phyloP scores from a whole-genome alignment of 169 alveolate genomes.

The Plasmodium blacklocki region DNA sequence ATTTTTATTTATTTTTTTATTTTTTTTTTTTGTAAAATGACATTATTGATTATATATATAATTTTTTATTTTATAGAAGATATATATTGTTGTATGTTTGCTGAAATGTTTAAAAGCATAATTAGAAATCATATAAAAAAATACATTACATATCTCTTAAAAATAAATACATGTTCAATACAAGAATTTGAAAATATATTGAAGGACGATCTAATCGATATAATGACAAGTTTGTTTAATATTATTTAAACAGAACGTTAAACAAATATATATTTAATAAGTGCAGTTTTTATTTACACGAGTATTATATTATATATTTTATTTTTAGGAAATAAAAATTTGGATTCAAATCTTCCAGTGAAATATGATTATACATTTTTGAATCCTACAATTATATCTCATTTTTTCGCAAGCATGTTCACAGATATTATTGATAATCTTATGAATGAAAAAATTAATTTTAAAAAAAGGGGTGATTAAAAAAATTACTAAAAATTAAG shows the following conservation, averaged over 20 bases:
- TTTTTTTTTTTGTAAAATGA: background rate
- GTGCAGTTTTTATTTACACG: background rate
- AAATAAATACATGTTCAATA: conserved; percentile 65
- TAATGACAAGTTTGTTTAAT: conserved; percentile 44
- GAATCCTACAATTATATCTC: conserved; percentile 74
- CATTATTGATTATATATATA: background rate
- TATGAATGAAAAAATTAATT: conserved; percentile 33
- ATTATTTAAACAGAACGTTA: background rate
- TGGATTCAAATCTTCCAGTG: conserved; percentile 26
- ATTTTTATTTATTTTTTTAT: background rate
- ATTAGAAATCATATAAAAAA: conserved; percentile 57
- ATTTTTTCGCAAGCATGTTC: conserved; percentile 67
- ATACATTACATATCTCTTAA: conserved; percentile 24
- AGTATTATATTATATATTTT: background rate
- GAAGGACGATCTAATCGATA: conserved; percentile 61
- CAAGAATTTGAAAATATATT: conserved; percentile 61
- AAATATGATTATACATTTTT: conserved; percentile 60
- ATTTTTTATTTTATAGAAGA: conserved; percentile 29
- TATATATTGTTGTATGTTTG: conserved; percentile 60
- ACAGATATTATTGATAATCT: conserved; percentile 66
- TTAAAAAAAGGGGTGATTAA: conserved; percentile 38
- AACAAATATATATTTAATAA: background rate
- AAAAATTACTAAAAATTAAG: conserved; percentile 6
- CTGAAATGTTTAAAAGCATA: conserved; percentile 75
- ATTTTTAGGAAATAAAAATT: conserved; percentile 28